These are phyloP conservation scores for Candida krabiensis DNA, from an alignment of 805 yeast genomes.

Conservation along the genomic window DNA sequence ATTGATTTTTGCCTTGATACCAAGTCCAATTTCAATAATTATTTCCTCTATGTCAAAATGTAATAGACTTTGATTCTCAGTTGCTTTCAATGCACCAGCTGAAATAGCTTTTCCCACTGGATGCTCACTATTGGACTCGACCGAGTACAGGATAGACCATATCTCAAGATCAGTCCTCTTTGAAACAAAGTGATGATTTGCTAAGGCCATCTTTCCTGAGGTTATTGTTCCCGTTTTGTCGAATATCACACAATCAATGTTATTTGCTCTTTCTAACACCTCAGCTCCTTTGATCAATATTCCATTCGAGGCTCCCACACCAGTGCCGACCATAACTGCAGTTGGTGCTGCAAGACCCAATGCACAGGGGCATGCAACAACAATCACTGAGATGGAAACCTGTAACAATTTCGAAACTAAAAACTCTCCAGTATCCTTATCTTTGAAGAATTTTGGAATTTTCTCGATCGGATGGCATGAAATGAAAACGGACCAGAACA, in stretches of 20 bases:
- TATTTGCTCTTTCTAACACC: slow-evolving; percentile 70
- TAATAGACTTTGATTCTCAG: slow-evolving; percentile 2
- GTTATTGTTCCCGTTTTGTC: slow-evolving; percentile 98
- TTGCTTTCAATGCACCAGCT: slow-evolving; percentile 24
- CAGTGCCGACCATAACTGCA: slow-evolving; percentile 98
- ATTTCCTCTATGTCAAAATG: slow-evolving; percentile 33
- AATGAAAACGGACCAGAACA: slow-evolving; percentile 52
- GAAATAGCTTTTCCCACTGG: slow-evolving; percentile 80
- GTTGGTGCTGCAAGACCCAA: slow-evolving; percentile 97
- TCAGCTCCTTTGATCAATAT: slow-evolving; percentile 93
- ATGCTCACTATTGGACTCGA: slow-evolving; percentile 79
- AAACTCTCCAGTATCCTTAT: slow-evolving; percentile 19
- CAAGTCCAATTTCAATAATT: slow-evolving; percentile 43
- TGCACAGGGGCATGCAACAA: slow-evolving; percentile 99
- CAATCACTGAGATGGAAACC: slow-evolving; percentile 86
- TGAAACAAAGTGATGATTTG: slow-evolving; percentile 22
- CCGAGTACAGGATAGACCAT: slow-evolving; percentile 56
- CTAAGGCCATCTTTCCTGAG: slow-evolving; percentile 67
- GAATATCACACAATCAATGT: slow-evolving; percentile 67
- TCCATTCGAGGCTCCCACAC: slow-evolving; percentile 89
- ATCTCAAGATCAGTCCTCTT: slow-evolving; percentile 26
- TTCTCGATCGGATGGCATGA: slow-evolving; percentile 8
- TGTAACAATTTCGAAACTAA: slow-evolving; percentile 44
- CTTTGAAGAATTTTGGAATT: slow-evolving; percentile 30
- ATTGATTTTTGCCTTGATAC: slow-evolving; percentile 39